Percentiles rank a stretch among this genome's conserved stretches.
Evolutionary conservation across 495 filamentous ascomycete species (phyloP).

Genomic region (Tetracladium setigerum): DNA sequence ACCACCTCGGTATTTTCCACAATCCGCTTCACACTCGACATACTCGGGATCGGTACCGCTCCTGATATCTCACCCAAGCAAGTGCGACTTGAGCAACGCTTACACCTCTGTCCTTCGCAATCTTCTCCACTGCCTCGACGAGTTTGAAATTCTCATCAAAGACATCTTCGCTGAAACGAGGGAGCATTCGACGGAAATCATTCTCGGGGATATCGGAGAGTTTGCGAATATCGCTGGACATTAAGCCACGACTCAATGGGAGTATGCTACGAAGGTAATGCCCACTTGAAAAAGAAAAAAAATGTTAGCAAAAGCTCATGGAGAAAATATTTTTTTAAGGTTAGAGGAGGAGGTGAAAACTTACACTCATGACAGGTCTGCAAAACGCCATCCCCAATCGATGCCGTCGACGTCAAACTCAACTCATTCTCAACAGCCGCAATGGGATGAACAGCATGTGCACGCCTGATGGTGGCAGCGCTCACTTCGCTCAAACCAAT

Average conservation of each 20-base stretch:
- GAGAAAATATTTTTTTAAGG: too few relatives aligned
- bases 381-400: conserved; percentile 65
- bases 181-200: background rate
- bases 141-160: conserved; percentile 70
- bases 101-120: conserved; percentile 42
- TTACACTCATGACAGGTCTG: conserved; percentile 61
- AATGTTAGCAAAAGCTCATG: conserved; percentile 46
- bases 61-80: conserved; percentile 44
- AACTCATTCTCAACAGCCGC: conserved; percentile 74
- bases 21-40: conserved; percentile 43
- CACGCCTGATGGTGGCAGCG: conserved; percentile 66
- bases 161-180: conserved; percentile 58
- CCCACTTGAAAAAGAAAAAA: too few relatives aligned
- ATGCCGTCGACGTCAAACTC: conserved; percentile 54
- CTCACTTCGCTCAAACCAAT: conserved; percentile 65
- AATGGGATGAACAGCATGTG: conserved; percentile 58
- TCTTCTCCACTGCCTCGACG: conserved; percentile 38
- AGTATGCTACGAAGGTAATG: conserved; percentile 61
- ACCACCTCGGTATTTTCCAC: conserved; percentile 38
- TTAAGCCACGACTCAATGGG: conserved; percentile 15
- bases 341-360: too few relatives aligned
- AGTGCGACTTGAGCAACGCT: conserved; percentile 69
- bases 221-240: conserved; percentile 11
- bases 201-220: conserved; percentile 5
- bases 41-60: conserved; percentile 62